Evolutionary conservation across 1,284 basidiomycete genomes (phyloP).

Genomic region (Paramarasmius palmivorus): DNA sequence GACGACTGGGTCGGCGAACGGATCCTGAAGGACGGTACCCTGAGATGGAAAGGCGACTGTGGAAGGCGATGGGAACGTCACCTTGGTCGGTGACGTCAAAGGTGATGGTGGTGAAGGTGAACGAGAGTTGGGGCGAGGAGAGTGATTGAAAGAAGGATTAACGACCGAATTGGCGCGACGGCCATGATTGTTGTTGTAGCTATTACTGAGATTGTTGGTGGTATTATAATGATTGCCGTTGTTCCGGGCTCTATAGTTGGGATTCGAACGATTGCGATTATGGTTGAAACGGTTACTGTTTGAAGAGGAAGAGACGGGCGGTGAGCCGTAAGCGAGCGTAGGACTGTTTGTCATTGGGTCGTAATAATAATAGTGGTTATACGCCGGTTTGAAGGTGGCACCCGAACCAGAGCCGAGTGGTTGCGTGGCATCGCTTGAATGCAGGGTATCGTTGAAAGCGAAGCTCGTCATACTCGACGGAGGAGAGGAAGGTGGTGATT

Average conservation of each 20-base stretch:
- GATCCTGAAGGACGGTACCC: not conserved
- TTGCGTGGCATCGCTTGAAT: no score
- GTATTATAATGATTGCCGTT: not conserved
- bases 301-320: not conserved
- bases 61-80: not conserved
- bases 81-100: not conserved
- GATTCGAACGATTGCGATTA: not conserved
- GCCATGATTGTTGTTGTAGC: not conserved
- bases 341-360: conserved; percentile 13
- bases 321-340: conserved; percentile 14
- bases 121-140: conserved; percentile 8
- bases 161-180: not conserved
- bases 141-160: not conserved
- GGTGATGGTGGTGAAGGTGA: conserved; percentile 14
- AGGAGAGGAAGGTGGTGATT: conserved; percentile 3
- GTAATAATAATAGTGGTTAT: conserved; percentile 17
- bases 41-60: not conserved
- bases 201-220: not conserved
- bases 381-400: conserved; percentile 5
- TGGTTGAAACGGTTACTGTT: not conserved
- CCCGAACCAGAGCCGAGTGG: not conserved
- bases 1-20: not conserved
- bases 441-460: not conserved
- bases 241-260: not conserved
- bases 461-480: not conserved